Evolutionary conservation across 345 rosid species (phyloP).

Genomic region (Balakata baccata): DNA sequence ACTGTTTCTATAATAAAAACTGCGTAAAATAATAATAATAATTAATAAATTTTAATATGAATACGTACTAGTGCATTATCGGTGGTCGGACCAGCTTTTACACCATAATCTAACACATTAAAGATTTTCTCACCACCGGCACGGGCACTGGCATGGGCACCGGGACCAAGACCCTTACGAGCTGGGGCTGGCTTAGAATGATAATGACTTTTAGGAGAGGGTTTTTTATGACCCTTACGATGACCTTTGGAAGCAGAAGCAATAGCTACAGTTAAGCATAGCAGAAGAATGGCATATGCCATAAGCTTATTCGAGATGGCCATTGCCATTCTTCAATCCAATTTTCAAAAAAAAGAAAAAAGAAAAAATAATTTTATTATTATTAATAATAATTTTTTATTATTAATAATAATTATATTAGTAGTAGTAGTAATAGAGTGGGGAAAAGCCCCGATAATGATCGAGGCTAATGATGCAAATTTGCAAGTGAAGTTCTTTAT

Average conservation of each 20-base stretch:
- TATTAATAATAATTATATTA: no score
- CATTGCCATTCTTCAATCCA: conserved; percentile 16
- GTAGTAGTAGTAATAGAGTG: neutral
- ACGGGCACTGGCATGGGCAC: neutral
- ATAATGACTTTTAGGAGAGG: neutral
- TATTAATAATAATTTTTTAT: no score
- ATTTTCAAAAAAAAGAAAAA: neutral
- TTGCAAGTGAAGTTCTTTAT: neutral
- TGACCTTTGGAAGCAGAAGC: neutral
- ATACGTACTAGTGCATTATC: conserved; percentile 36
- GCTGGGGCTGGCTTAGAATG: neutral
- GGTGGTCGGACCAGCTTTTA: conserved; percentile 25
- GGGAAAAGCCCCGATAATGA: neutral
- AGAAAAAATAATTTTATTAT: no score
- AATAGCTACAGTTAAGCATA: neutral
- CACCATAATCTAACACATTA: conserved; percentile 39
- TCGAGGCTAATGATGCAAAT: conserved; percentile 4
- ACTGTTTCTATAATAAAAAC: no score
- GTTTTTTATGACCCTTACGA: neutral
- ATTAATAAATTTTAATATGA: no score
- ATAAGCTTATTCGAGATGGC: neutral
- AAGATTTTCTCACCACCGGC: conserved; percentile 33
- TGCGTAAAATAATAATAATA: neutral
- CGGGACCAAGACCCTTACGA: neutral
- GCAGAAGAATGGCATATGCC: conserved; percentile 19